Evolutionary conservation across 805 yeast genomes (phyloP), one percentile per base, ranked within the genome.

Genomic region (Candida ortonii): DNA sequence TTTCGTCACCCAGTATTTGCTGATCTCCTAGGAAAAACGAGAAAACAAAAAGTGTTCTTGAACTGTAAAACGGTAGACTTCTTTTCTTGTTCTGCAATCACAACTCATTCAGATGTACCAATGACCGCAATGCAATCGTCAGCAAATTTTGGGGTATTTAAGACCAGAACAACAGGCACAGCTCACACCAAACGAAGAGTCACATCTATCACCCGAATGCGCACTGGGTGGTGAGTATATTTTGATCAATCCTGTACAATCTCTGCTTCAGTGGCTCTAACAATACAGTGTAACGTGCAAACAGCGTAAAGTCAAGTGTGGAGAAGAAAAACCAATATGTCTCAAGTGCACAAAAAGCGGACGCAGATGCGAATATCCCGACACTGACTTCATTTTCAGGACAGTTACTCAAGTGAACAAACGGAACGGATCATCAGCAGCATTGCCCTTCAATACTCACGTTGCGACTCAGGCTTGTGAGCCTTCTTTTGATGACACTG

Each of bases 301-400:
- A 24, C 28, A 30, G 17, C 43, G 43, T n/a, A 38, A 38, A 26
- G 32, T 38, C 24, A 38, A 38, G 18, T 38, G 43, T 25, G 39
- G 30, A 12, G 39, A 38, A 17, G 33, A 38, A 18, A 27, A 25
- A 11, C 43, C 43, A 2, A 14, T 8, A 2, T 38, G 43, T 19
- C n/a, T n/a, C 7, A 25, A 25, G 17, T 38, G 43, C 20, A 14
- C 11, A 6, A 34, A 30, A 27, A 26, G 39, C 7, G 18, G 20
- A 18, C 31, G 43, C 6, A 20, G 11, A 9, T 38, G 43, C 28
- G 22, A 20, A n/a, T 38, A 30, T 24, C 43, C 43, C 4, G 36
- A 22, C 7, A 7, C 33, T 10, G 33, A 24, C 6, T 19, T 16
- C 15, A 6, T 38, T 8, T 34, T 38, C 20, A 14, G 36, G 23